These are phyloP conservation scores for Coemansia sp. DNA, from an alignment of 192 early-diverging fungal genomes.

Conservation along the genomic window DNA sequence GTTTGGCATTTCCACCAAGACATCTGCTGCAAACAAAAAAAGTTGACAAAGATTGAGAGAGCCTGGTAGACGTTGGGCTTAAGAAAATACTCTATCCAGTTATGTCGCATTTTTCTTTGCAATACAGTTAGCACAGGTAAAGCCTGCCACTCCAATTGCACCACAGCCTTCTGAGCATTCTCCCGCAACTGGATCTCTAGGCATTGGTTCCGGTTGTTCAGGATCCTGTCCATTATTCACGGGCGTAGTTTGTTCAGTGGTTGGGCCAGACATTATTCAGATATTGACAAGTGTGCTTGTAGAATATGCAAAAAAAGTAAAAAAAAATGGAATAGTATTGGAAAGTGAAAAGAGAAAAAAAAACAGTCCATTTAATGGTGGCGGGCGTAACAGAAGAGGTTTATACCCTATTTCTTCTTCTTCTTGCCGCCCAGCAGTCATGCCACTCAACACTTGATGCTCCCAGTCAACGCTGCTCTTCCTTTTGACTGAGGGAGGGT, in stretches of 20 bases:
- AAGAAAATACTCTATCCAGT: no score
- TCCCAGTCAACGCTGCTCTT: conserved; percentile 2
- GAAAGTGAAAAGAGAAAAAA: background rate
- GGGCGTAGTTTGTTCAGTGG: background rate
- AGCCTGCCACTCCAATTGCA: no score
- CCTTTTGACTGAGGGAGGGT: background rate
- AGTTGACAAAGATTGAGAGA: no score
- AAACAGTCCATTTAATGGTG: background rate
- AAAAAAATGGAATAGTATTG: background rate
- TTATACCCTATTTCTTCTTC: background rate
- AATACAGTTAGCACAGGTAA: no score
- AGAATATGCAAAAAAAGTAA: background rate
- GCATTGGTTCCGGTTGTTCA: no score
- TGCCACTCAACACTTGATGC: background rate
- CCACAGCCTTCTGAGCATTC: no score
- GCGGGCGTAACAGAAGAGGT: background rate
- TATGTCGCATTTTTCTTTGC: no score
- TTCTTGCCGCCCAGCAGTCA: background rate
- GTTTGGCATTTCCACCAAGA: no score
- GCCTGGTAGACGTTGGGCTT: no score
- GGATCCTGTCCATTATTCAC: background rate
- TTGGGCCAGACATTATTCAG: background rate
- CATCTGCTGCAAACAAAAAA: no score
- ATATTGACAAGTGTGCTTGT: background rate
- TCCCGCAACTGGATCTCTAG: no score